Evolutionary conservation across 176 grass and related monocot species (phyloP).

Genomic region (Zea luxurians): DNA sequence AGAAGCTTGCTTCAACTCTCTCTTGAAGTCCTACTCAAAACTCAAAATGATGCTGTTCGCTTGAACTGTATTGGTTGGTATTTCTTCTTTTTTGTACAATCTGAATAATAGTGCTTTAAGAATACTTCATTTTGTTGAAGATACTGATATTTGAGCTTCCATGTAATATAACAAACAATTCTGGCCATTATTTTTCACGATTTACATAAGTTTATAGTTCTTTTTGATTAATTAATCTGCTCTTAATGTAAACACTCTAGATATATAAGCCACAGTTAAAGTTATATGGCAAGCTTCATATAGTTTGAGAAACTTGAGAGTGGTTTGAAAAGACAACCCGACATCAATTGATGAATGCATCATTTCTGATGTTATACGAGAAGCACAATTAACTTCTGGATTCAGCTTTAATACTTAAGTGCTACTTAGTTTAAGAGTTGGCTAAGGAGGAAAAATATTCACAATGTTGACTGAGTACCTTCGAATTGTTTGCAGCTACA

Average conservation of each 20-base stretch:
- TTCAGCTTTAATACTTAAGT: constrained; percentile 5
- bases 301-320: constrained; percentile 20
- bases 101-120: background rate
- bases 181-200: constrained; percentile 14
- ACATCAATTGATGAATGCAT: constrained; percentile 1
- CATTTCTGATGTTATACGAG: constrained; percentile 18
- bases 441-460: constrained; percentile 22
- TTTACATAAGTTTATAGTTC: constrained; percentile 20
- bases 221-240: constrained; percentile 12
- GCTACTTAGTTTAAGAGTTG: constrained; percentile 20
- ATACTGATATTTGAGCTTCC: background rate
- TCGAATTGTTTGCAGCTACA: constrained; percentile 16
- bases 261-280: constrained; percentile 28
- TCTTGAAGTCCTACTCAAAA: constrained; percentile 84
- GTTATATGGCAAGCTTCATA: background rate
- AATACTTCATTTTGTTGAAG: constrained; percentile 10
- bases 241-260: constrained; percentile 13
- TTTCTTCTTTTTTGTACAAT: constrained; percentile 13
- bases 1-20: constrained; percentile 56
- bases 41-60: constrained; percentile 84
- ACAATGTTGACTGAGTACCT: constrained; percentile 18
- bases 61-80: constrained; percentile 88
- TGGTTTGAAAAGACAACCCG: background rate
- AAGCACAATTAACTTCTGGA: background rate
- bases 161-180: constrained; percentile 16